Percentiles rank a stretch among this genome's conserved stretches.
These are phyloP conservation scores for Tilletia indica DNA, from an alignment of 1,284 basidiomycete species.

Conservation along the genomic window DNA sequence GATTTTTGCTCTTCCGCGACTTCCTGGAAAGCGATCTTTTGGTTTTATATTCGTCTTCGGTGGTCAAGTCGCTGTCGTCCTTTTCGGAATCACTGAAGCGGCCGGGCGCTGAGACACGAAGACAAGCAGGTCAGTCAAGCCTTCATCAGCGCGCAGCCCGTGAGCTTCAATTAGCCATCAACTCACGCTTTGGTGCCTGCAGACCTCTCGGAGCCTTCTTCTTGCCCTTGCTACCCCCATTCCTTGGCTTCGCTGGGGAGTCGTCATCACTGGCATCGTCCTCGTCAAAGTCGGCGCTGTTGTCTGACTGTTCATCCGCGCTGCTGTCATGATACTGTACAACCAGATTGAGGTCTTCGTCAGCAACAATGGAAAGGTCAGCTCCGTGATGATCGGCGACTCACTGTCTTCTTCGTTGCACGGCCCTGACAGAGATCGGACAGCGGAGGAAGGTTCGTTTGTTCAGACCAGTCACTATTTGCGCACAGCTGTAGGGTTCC, in stretches of 20 bases:
- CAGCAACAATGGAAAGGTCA: too few relatives aligned
- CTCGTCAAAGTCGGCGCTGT: constrained; percentile 15
- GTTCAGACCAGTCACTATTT: not conserved
- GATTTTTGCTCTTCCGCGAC: not conserved
- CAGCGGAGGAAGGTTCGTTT: too few relatives aligned
- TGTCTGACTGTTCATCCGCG: constrained; percentile 15
- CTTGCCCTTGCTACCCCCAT: constrained; percentile 20
- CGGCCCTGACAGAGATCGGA: constrained; percentile 54
- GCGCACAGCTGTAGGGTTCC: constrained; percentile 19
- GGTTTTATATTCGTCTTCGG: constrained; percentile 12
- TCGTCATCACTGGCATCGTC: not conserved
- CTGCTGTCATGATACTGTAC: constrained; percentile 18
- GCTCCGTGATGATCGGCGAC: constrained; percentile 5
- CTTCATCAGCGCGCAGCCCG: not conserved
- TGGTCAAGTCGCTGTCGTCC: constrained; percentile 2
- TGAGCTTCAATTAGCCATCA: too few relatives aligned
- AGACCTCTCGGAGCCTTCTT: constrained; percentile 22
- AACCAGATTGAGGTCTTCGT: too few relatives aligned
- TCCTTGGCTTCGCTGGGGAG: not conserved
- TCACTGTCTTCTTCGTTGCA: constrained; percentile 58
- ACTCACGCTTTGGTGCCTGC: constrained; percentile 7
- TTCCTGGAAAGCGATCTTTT: not conserved
- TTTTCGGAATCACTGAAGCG: constrained; percentile 13
- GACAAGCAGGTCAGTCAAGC: not conserved
- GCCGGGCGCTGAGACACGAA: not conserved